Percentiles rank a stretch among this genome's conserved stretches.
phyloP scores from a whole-genome alignment of 371 early-diverging fungal species.

The Rhizopus delemar region DNA sequence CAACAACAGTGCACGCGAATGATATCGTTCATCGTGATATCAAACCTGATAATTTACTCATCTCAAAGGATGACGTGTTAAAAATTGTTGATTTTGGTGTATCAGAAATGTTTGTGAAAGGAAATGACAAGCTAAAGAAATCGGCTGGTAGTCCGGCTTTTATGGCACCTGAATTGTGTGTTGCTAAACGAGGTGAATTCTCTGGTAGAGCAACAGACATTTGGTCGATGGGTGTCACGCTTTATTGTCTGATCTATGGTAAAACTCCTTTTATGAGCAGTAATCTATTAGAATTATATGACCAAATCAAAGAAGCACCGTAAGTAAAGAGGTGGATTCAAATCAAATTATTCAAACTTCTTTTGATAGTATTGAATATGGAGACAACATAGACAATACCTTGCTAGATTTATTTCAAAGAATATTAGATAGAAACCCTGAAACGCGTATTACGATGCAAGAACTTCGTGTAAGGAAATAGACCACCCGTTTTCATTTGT shows the following conservation, averaged over 20 bases:
- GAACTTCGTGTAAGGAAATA: constrained; percentile 60
- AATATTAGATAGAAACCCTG: constrained; percentile 83
- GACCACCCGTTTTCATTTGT: background rate
- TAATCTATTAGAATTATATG: constrained; percentile 75
- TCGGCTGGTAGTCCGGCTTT: constrained; percentile 83
- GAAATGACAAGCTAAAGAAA: constrained; percentile 65
- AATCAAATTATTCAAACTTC: background rate
- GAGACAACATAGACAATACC: constrained; percentile 20
- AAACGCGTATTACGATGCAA: constrained; percentile 74
- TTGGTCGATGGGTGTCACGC: constrained; percentile 98
- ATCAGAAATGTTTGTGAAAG: constrained; percentile 73
- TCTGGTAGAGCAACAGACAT: constrained; percentile 90
- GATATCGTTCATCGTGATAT: constrained; percentile 69
- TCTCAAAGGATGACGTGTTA: constrained; percentile 77
- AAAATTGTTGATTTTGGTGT: constrained; percentile 99
- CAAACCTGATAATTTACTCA: constrained; percentile 97
- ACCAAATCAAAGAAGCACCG: constrained; percentile 63
- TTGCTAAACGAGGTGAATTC: constrained; percentile 51
- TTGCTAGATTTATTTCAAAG: constrained; percentile 66
- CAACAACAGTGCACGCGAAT: constrained; percentile 29
- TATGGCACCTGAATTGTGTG: constrained; percentile 43
- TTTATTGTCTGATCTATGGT: constrained; percentile 91
- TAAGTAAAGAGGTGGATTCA: constrained; percentile 19
- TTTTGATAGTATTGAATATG: constrained; percentile 12
- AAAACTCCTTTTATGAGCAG: constrained; percentile 84